Base-by-base conservation (phyloP, 305 asterid species). In the Fraxinus floribunda region DNA sequence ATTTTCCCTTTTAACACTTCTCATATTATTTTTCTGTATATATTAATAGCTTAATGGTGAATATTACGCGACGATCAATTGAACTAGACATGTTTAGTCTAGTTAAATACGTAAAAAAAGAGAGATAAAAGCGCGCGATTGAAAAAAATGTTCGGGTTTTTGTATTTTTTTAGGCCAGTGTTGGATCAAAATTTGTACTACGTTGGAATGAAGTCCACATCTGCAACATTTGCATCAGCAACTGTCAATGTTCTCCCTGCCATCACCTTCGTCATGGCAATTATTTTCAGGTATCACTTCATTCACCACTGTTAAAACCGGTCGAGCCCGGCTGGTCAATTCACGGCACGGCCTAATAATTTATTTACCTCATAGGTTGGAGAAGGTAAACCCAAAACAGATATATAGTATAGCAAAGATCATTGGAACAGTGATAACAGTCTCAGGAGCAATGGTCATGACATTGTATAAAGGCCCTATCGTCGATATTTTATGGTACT, bases 201-300 rank as follows among this genome's bases (percentile, higher is more conserved):
- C 71, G 87, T 94, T n/a, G 99, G 97, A 79, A 84, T 95, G 83
- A 91, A 94, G 83, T 90, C 88, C 36, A 94, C 99, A 1, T 94
- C 99, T 5, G 98, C 99, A 4, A 90, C 97, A 74, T 95, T 93
- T 78, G 97, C 98, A 49, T 90, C 99, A 0, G 99, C 97, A 16
- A 86, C 88, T 18, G 92, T 90, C 16, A 95, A 95, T 82, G 85
- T 94, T 76, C 97, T 95, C 29, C 99, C 99, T 0, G 98, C 99
- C 80, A 76, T 94, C 82, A 95, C 99, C 84, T 95, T 95, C 87
- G 79, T 94, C 2, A 79, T 95, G 93, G 99, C 99, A 0, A 81
- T 95, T 76, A 78, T 91, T 76, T 94, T 94, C 97, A 94, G 99
- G 99, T 95, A 85, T 41, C 35, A 18, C 20, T 39, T 39, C 13